These are phyloP conservation scores for Vinca major DNA, from an alignment of 305 asterid genomes.

Conservation along the genomic window DNA sequence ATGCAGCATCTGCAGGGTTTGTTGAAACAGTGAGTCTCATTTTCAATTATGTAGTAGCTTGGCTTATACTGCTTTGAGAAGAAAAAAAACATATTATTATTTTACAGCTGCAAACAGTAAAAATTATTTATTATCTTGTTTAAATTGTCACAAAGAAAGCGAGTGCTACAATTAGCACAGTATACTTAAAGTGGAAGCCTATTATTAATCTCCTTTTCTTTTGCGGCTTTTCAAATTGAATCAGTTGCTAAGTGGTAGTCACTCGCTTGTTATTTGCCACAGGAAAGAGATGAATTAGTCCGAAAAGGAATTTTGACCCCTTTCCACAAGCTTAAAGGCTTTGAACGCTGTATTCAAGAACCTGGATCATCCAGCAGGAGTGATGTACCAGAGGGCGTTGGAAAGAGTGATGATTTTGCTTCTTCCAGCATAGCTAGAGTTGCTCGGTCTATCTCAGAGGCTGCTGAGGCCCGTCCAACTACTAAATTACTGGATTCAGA, in stretches of 20 bases:
- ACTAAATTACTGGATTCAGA: slow-evolving; percentile 73
- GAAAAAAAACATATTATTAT: not conserved
- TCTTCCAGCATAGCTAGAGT: slow-evolving; percentile 72
- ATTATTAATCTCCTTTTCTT: not conserved
- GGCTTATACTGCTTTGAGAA: not conserved
- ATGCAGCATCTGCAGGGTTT: slow-evolving; percentile 81
- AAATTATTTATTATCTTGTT: not conserved
- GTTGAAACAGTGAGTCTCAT: slow-evolving; percentile 77
- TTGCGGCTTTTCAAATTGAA: not conserved
- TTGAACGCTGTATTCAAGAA: slow-evolving; percentile 77
- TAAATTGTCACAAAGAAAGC: not conserved
- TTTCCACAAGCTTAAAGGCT: slow-evolving; percentile 89
- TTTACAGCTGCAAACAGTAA: not conserved
- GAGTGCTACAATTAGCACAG: not conserved
- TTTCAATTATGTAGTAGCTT: slow-evolving; percentile 15
- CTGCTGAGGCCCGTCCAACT: slow-evolving; percentile 70
- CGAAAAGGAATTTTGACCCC: slow-evolving; percentile 90
- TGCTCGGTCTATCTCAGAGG: slow-evolving; percentile 59
- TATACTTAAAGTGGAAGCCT: not conserved
- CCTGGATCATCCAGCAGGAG: slow-evolving; percentile 50
- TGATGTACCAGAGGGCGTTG: slow-evolving; percentile 25
- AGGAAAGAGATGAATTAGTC: slow-evolving; percentile 91
- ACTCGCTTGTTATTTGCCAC: slow-evolving; percentile 21
- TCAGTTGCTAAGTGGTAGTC: not conserved
- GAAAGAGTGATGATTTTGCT: slow-evolving; percentile 36